A percentile compares a stretch with the other conserved stretches of the same genome.
Evolutionary conservation across 1,139 yeast species (phyloP).

Genomic region (Kodamaea fungicola): DNA sequence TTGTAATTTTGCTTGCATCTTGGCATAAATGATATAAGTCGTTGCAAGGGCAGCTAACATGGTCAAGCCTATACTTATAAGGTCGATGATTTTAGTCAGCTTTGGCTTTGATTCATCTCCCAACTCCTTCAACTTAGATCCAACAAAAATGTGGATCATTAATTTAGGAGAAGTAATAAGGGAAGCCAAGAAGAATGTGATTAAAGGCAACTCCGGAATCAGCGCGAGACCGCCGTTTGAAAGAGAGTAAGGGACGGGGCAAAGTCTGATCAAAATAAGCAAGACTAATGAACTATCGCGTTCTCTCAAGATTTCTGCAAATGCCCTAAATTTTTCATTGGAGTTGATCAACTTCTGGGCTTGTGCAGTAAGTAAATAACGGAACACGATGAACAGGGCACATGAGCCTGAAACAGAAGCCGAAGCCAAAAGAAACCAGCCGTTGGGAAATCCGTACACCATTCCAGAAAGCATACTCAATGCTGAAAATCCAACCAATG

Average conservation of each 20-base stretch:
- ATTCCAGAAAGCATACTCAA: constrained; percentile 71
- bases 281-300: constrained; percentile 59
- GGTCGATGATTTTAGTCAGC: constrained; percentile 55
- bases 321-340: constrained; percentile 69
- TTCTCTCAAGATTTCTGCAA: constrained; percentile 66
- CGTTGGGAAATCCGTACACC: constrained; percentile 76
- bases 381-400: constrained; percentile 64
- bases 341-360: constrained; percentile 49
- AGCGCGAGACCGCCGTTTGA: constrained; percentile 92
- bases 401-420: constrained; percentile 76
- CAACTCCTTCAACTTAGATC: constrained; percentile 67
- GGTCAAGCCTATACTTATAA: constrained; percentile 61
- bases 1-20: constrained; percentile 46
- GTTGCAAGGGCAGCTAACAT: constrained; percentile 54
- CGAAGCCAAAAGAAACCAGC: constrained; percentile 72
- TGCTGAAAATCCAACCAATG: constrained; percentile 77
- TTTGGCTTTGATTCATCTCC: constrained; percentile 56
- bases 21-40: constrained; percentile 67
- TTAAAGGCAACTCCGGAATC: constrained; percentile 65
- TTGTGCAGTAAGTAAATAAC: constrained; percentile 53
- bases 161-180: constrained; percentile 77
- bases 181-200: constrained; percentile 69
- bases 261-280: constrained; percentile 68
- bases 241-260: constrained; percentile 91
- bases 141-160: constrained; percentile 74